Evolutionary conservation across 202 grass and related monocot species (phyloP).

Genomic region (Panicum hallii): DNA sequence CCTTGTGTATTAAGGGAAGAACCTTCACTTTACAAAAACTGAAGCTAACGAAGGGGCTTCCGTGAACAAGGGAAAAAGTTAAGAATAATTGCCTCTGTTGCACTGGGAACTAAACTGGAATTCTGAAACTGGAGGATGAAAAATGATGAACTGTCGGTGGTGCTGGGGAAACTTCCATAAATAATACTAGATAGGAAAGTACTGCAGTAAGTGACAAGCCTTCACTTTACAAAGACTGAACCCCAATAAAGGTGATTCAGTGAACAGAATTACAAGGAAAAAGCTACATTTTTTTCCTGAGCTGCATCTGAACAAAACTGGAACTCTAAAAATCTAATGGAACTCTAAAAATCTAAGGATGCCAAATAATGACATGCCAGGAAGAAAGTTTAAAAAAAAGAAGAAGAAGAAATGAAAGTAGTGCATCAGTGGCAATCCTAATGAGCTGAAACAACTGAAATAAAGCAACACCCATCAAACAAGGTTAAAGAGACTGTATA

Average conservation of each 20-base stretch:
- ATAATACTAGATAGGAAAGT: background rate
- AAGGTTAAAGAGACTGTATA: constrained; percentile 34
- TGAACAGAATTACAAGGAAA: constrained; percentile 27
- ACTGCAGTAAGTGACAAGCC: constrained; percentile 59
- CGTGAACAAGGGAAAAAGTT: constrained; percentile 16
- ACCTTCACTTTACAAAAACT: constrained; percentile 63
- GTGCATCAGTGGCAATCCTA: constrained; percentile 21
- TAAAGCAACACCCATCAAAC: constrained; percentile 33
- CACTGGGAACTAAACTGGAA: background rate
- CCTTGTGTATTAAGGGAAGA: constrained; percentile 85
- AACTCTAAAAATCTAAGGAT: constrained; percentile 26
- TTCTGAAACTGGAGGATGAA: constrained; percentile 28
- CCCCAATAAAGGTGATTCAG: constrained; percentile 7
- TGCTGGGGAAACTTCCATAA: background rate
- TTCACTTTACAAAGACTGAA: constrained; percentile 43
- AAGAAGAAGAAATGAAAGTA: background rate
- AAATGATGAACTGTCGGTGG: background rate
- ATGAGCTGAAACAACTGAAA: constrained; percentile 41
- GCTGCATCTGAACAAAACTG: background rate
- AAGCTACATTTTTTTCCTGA: background rate
- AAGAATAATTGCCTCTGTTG: background rate
- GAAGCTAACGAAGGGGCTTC: constrained; percentile 38
- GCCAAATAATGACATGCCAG: background rate
- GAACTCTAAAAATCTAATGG: constrained; percentile 22
- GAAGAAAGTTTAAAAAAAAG: background rate